A percentile compares a stretch with the other conserved stretches of the same genome.
Conservation (phyloP, 768 basidiomycete genomes). For the Cytidiella melzeri region DNA sequence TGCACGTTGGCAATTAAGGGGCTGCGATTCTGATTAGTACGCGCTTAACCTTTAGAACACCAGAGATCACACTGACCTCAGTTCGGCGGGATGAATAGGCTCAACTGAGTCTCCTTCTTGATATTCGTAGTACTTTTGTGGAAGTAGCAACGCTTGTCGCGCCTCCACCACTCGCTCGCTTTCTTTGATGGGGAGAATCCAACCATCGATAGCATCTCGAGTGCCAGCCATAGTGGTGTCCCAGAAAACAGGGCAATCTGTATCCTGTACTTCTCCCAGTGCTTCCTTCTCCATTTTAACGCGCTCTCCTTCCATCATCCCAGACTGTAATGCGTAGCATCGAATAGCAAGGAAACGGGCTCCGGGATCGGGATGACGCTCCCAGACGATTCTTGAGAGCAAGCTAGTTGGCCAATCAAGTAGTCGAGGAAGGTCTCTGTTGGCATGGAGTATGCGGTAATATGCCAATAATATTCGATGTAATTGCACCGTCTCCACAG, state of each 20-base stretch:
- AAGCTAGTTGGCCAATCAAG: slow-evolving; percentile 52
- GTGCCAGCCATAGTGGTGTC: slow-evolving; percentile 44
- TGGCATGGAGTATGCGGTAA: slow-evolving; percentile 72
- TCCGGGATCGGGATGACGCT: slow-evolving; percentile 56
- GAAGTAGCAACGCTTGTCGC: slow-evolving; percentile 37
- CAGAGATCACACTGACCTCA: slow-evolving; percentile 42
- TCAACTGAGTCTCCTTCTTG: slow-evolving; percentile 30
- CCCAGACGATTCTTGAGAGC: slow-evolving; percentile 37
- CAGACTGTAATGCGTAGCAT: slow-evolving; percentile 70
- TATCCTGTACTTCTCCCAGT: slow-evolving; percentile 51
- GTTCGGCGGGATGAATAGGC: slow-evolving; percentile 38
- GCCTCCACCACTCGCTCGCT: slow-evolving; percentile 47
- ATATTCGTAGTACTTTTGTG: slow-evolving; percentile 40
- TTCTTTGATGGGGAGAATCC: slow-evolving; percentile 76
- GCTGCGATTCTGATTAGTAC: slow-evolving; percentile 28
- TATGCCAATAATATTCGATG: slow-evolving; percentile 74
- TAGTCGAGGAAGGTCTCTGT: slow-evolving; percentile 56
- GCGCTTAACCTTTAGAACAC: background rate
- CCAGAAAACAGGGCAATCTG: slow-evolving; percentile 60
- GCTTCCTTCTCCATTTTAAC: slow-evolving; percentile 54
- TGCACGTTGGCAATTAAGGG: slow-evolving; percentile 54
- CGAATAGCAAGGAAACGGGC: slow-evolving; percentile 67
- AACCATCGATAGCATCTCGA: slow-evolving; percentile 55
- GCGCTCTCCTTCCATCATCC: slow-evolving; percentile 75
- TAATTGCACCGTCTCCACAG: slow-evolving; percentile 40